Conservation (phyloP, 306 rosid species). For the Hippophae rhamnoides region DNA sequence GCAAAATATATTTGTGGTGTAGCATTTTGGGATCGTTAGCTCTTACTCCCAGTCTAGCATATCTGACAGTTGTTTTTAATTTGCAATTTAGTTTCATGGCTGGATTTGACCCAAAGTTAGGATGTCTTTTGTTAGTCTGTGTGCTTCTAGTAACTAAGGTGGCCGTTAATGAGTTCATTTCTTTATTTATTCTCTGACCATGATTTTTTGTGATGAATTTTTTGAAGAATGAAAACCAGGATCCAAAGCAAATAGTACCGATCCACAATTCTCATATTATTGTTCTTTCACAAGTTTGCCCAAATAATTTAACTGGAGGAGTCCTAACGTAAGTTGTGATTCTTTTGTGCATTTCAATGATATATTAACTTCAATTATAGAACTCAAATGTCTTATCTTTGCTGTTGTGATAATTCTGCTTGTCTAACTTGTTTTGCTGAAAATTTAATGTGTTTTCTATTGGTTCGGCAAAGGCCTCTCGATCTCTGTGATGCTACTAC, state of each 20-base stretch:
- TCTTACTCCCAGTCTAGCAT: too few relatives aligned
- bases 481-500: conserved; percentile 77
- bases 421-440: conserved; percentile 3
- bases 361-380: not conserved
- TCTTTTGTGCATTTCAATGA: conserved; percentile 9
- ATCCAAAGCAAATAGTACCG: conserved; percentile 46
- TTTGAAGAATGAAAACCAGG: conserved; percentile 67
- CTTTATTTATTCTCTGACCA: conserved; percentile 13
- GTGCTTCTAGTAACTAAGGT: too few relatives aligned
- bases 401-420: not conserved
- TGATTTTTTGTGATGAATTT: conserved; percentile 14
- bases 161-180: too few relatives aligned
- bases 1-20: too few relatives aligned
- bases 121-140: too few relatives aligned
- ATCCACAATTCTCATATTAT: conserved; percentile 64
- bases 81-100: too few relatives aligned
- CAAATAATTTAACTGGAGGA: conserved; percentile 65
- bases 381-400: not conserved
- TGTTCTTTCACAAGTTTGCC: conserved; percentile 60
- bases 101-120: too few relatives aligned
- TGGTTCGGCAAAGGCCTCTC: conserved; percentile 76
- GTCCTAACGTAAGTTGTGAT: conserved; percentile 64
- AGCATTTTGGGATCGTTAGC: too few relatives aligned
- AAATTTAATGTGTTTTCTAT: conserved; percentile 13
- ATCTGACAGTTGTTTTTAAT: too few relatives aligned